Percentiles rank a stretch among this genome's conserved stretches.
These are phyloP conservation scores for Globisporangium nodosum DNA, from an alignment of 352 stramenopile species.

Conservation along the genomic window DNA sequence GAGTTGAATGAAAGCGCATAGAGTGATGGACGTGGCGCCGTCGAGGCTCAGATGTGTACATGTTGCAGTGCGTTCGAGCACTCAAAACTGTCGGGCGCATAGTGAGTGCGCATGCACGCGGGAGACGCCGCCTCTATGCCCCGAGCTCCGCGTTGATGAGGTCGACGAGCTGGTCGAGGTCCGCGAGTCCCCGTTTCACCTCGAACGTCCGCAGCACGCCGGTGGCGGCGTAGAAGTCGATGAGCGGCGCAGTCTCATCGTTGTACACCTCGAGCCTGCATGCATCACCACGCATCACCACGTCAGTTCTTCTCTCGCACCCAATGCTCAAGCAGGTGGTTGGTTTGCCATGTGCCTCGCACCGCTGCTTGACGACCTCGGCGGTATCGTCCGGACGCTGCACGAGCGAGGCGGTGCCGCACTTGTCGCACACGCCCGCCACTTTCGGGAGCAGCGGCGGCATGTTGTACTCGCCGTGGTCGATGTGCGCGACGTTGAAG, in stretches of 20 bases:
- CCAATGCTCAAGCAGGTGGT: too few species aligned
- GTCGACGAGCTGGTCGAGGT: slow-evolving; percentile 70
- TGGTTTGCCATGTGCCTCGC: not conserved
- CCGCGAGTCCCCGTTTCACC: slow-evolving; percentile 80
- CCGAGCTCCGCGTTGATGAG: slow-evolving; percentile 60
- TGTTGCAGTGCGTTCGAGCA: not conserved
- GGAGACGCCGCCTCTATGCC: not conserved
- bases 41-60: not conserved
- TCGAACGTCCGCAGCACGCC: slow-evolving; percentile 79
- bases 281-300: too few species aligned
- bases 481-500: slow-evolving; percentile 89
- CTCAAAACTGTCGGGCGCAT: not conserved
- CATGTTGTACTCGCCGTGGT: slow-evolving; percentile 87
- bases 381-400: slow-evolving; percentile 78
- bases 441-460: slow-evolving; percentile 85
- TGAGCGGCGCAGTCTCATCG: slow-evolving; percentile 78
- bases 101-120: not conserved
- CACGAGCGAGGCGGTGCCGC: slow-evolving; percentile 63
- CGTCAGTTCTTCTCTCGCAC: not conserved
- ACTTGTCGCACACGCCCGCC: slow-evolving; percentile 73
- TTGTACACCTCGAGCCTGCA: slow-evolving; percentile 84
- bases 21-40: not conserved
- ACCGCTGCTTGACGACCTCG: slow-evolving; percentile 77
- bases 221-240: slow-evolving; percentile 82
- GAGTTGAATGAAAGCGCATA: not conserved